These are phyloP conservation scores for Epichloe scottii DNA, from an alignment of 2,329 filamentous ascomycete genomes.

Conservation along the genomic window DNA sequence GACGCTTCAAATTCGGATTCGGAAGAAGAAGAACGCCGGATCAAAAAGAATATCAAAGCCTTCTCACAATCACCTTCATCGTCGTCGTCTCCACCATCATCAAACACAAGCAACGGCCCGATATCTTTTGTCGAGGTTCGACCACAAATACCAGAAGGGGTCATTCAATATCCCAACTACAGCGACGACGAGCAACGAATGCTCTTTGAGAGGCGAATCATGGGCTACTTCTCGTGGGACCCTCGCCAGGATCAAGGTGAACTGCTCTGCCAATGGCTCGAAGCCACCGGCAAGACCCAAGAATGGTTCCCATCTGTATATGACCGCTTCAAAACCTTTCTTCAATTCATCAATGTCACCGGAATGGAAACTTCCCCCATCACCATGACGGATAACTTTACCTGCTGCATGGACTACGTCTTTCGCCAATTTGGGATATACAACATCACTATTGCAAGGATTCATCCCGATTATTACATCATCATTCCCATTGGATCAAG, in stretches of 20 bases:
- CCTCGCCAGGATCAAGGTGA: neutral
- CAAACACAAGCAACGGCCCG: neutral
- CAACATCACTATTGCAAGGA: neutral
- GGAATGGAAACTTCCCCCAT: neutral
- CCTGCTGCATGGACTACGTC: neutral
- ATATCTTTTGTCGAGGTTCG: neutral
- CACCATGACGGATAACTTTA: neutral
- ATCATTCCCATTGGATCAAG: neutral
- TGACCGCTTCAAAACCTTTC: neutral
- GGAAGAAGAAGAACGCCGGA: neutral
- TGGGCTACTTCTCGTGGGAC: neutral
- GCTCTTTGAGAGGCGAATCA: neutral
- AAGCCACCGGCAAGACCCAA: neutral
- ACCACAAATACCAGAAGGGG: neutral
- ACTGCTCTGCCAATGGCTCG: neutral
- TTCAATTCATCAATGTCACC: neutral
- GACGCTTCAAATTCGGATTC: neutral
- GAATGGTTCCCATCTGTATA: neutral
- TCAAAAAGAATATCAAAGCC: neutral
- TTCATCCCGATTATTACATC: neutral
- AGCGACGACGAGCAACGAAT: neutral
- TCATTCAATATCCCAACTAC: neutral
- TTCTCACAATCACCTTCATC: neutral
- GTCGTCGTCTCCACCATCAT: neutral
- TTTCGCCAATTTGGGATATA: neutral